Base-by-base conservation (phyloP, 805 yeast genomes). In the Geotrichum ghanense region DNA sequence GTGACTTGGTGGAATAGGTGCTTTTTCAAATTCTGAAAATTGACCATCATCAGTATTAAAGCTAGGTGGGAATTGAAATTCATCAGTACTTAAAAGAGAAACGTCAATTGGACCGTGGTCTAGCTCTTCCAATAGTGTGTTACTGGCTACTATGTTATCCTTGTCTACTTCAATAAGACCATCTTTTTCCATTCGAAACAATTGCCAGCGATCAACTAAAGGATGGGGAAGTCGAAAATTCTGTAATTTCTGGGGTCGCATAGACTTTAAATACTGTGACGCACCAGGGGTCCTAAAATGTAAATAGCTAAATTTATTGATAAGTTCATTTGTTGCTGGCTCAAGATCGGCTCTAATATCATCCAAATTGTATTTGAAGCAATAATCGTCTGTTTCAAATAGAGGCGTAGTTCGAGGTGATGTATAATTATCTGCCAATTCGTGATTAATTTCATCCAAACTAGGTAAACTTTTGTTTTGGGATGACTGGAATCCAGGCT, bases 261-360 rank as follows among this genome's bases (percentile, higher is more conserved):
- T 51, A 42, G 48, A 51, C 44, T 48, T 45, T 35, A 37, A 56
- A 50, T 34, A 42, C 25, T 43, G 47, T 17, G 26, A 17, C 12
- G 27, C 21, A 2, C 23, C 35, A 21, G 43, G 22, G 5, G 47
- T 50, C 7, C 45, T 25, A 43, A 48, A 47, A 27, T 51, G 49
- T 17, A 49, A 55, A 51, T 51, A 54, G 39, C 48, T 50, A 43
- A 57, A 54, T 34, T 48, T 48, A 24, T 47, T 42, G 25, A 52
- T 31, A 34, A 58, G 44, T n/a, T 53, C 59, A 40, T 52, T 54
- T 44, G 61, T 58, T 2, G 61, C 66, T 0, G 66, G 66, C 39
- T 60, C 63, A 16, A 63, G 40, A 35, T 62, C 66, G n/a, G 49
- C 48, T 16, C 55, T 52, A 22, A 63, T 60, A 37, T 58, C 61